Percentiles rank a stretch among this genome's conserved stretches.
phyloP scores from a whole-genome alignment of 2,329 filamentous ascomycete genomes.

The Verticillium alfalfae region DNA sequence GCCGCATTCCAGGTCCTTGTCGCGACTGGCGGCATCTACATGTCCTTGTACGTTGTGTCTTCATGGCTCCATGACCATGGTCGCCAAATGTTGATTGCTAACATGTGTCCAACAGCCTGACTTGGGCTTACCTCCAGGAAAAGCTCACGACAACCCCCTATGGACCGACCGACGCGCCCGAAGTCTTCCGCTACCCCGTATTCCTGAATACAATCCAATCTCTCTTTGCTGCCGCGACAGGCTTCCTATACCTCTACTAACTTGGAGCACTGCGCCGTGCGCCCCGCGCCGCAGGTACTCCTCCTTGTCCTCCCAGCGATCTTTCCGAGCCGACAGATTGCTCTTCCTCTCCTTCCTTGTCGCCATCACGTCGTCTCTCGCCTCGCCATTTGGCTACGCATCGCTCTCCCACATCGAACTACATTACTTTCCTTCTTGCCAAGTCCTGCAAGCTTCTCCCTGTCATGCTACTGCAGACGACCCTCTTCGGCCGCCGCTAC shows the following conservation, averaged over 20 bases:
- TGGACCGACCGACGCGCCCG: conserved; percentile 54
- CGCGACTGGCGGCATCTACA: conserved; percentile 93
- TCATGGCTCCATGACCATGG: background rate
- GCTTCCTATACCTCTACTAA: conserved; percentile 74
- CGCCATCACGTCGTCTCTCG: conserved; percentile 76
- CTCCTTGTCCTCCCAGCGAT: conserved; percentile 48
- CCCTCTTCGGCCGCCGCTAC: conserved; percentile 82
- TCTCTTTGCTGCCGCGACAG: conserved; percentile 75
- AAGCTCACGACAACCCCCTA: conserved; percentile 92
- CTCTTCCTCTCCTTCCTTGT: conserved; percentile 79
- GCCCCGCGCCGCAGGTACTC: conserved; percentile 11
- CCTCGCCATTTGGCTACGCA: conserved; percentile 94
- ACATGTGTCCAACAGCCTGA: conserved; percentile 54
- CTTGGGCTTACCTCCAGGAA: conserved; percentile 95
- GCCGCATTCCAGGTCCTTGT: conserved; percentile 73
- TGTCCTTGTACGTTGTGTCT: conserved; percentile 69
- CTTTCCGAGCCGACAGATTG: conserved; percentile 70
- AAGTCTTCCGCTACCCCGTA: conserved; percentile 88
- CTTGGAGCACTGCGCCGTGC: conserved; percentile 36
- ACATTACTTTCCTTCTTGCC: conserved; percentile 94
- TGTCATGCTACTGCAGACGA: conserved; percentile 95
- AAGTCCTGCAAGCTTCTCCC: conserved; percentile 99
- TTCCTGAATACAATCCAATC: conserved; percentile 97
- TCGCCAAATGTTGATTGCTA: background rate
- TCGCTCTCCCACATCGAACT: conserved; percentile 93